These are phyloP conservation scores for Eurotiales sp. DNA, from an alignment of 2,329 filamentous ascomycete genomes.

Conservation along the genomic window DNA sequence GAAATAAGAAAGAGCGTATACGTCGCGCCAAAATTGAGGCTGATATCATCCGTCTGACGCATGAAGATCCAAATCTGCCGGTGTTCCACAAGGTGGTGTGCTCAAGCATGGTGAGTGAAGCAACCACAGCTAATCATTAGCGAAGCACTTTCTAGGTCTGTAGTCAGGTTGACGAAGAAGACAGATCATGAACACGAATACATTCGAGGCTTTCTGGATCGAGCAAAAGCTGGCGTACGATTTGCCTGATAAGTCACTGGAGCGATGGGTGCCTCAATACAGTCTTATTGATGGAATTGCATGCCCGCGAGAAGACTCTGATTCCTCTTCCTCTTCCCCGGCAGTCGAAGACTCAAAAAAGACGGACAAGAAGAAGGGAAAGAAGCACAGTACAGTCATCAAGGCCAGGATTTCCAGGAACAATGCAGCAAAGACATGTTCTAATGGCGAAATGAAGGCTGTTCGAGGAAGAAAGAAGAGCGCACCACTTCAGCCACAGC, in stretches of 20 bases:
- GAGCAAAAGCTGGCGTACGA: constrained; percentile 17
- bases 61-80: constrained; percentile 19
- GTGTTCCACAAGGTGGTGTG: constrained; percentile 21
- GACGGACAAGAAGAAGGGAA: too few relatives aligned
- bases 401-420: not conserved
- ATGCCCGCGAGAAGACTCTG: not conserved
- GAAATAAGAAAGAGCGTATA: constrained; percentile 16
- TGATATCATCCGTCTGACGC: constrained; percentile 20
- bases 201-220: constrained; percentile 24
- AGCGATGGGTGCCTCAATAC: constrained; percentile 17
- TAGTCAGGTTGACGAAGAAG: not conserved
- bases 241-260: constrained; percentile 17
- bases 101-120: constrained; percentile 20
- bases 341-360: too few relatives aligned
- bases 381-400: too few relatives aligned
- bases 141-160: too few relatives aligned
- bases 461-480: not conserved
- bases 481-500: not conserved
- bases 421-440: not conserved
- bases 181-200: constrained; percentile 22
- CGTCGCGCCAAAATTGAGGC: constrained; percentile 22
- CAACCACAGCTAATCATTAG: not conserved
- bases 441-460: not conserved
- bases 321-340: not conserved
- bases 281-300: constrained; percentile 9